Evolutionary conservation across 164 flowering plant species (phyloP), one percentile per base, ranked within the genome.

Genomic region (Vitis labrusca): DNA sequence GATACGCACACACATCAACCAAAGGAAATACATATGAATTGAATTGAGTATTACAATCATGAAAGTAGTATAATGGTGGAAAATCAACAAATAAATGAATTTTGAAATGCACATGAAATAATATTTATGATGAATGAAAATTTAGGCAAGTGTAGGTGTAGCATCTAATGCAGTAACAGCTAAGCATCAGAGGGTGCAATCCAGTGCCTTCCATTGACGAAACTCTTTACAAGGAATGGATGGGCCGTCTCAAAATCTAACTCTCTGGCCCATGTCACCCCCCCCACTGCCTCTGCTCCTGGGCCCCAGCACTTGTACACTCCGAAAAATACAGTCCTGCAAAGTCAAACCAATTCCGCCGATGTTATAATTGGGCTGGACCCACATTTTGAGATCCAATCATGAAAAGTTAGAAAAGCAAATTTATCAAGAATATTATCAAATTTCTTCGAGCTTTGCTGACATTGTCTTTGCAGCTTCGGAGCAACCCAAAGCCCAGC

Each of bases 171-270:
- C 7, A 37, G 7, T 9, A 44, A 14, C 8, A 48, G 59, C 71
- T 78, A 89, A 16, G 90, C 90, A 76, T 93, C 95, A 0, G 80
- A 68, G 5, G 93, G 94, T 14, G 85, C 84, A 61, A 94, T 89
- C 97, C 98, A 91, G 77, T 94, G 98, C 74, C 97, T 80, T 17
- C 97, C 97, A 65, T 92, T 94, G 62, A 94, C 97, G 37, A 89
- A 92, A 64, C 98, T 94, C 86, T 92, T 94, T 58, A 59, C 90
- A 0, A 94, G 81, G 63, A 92, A 94, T 2, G 82, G 93, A 71
- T 88, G 92, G 51, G 95, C 95, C 7, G 85, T 52, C 1, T 84
- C 84, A 59, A 61, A 91, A 49, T 94, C 91, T 9, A 94, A 86
- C 82, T 89, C 97, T 52, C 85, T 64, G 8, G 93, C 98, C 97